Evolutionary conservation across 768 basidiomycete genomes (phyloP), one percentile per base, ranked within the genome.

Genomic region (Lactarius trivialis): DNA sequence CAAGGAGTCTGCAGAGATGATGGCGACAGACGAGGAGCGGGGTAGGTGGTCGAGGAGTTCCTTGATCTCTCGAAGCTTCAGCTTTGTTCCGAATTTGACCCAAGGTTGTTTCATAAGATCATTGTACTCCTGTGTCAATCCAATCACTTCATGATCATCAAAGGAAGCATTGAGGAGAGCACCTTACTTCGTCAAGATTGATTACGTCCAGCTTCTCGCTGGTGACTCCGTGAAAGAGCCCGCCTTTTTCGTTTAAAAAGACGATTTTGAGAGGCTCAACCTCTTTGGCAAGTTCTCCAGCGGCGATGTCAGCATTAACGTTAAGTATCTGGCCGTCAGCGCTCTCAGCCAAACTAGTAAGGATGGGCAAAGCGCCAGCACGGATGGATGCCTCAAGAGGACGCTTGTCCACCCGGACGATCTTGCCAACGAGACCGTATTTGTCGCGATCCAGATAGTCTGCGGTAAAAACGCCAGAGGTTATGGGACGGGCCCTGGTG

Each of bases 21-120:
- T 93, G 68, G 97, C 96, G 56, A 99, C 97, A 41, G 95, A 98
- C 19, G 96, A 97, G 3, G 97, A 90, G 61, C 97, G 94, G 17
- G 97, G 97, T 65, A 98, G 92, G 77, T 95, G 89, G 72, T 98
- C 97, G 49, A 99, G 84, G 58, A 99, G 86, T 71, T 98, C 97
- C 77, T 99, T 99, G 82, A 99, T 98, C 74, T 98, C 96, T 66
- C 97, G 89, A 60, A 99, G 82, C 77, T 98, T 98, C 74, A 99
- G 90, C 76, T 99, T 99, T 66, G 96, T 98, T 64, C 96, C 97
- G 72, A 86, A 98, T 73, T 97, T 97, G 74, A 99, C 96, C 97
- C 97, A 99, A 7, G 94, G 83, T 76, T 98, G 90, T 71, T 94
- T 95, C 94, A 98, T 91, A 61, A 99, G 86, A 26, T 83, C 82